Conservation (phyloP, 768 basidiomycete genomes). For the Pisolithus marmoratus region DNA sequence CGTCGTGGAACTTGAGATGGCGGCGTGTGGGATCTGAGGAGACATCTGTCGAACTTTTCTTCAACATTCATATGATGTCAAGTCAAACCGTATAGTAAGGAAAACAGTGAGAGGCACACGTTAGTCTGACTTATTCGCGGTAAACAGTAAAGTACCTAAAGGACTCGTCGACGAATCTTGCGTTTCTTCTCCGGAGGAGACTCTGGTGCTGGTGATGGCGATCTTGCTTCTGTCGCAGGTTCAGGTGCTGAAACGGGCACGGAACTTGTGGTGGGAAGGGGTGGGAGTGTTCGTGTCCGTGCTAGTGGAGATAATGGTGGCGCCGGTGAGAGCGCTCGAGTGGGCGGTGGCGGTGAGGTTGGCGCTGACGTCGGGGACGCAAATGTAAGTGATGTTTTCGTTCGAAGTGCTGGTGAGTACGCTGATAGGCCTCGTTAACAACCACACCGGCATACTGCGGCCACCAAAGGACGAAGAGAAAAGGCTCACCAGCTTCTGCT, state of each 20-base stretch:
- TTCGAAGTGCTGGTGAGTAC: neutral
- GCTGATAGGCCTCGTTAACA: neutral
- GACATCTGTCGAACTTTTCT: neutral
- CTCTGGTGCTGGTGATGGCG: neutral
- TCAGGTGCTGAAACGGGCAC: constrained; percentile 2
- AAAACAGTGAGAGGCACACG: neutral
- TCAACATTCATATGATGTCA: neutral
- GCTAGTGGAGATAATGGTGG: neutral
- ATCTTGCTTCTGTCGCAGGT: neutral
- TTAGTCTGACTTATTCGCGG: neutral
- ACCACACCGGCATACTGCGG: neutral
- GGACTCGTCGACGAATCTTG: constrained; percentile 27
- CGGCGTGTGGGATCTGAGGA: no score
- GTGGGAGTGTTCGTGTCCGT: constrained; percentile 1
- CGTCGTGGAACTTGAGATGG: no score
- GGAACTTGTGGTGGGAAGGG: constrained; percentile 4
- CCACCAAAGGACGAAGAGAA: neutral
- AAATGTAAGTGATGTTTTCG: neutral
- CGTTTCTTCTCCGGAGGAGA: constrained; percentile 22
- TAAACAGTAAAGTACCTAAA: constrained; percentile 17
- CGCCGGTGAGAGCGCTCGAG: neutral
- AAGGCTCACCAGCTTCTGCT: neutral
- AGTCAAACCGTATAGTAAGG: neutral
- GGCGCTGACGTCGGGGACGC: neutral
- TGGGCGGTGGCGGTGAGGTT: neutral